Percentiles rank a stretch among this genome's conserved stretches.
phyloP scores from a whole-genome alignment of 495 filamentous ascomycete species.

The Annulohypoxylon nitens region DNA sequence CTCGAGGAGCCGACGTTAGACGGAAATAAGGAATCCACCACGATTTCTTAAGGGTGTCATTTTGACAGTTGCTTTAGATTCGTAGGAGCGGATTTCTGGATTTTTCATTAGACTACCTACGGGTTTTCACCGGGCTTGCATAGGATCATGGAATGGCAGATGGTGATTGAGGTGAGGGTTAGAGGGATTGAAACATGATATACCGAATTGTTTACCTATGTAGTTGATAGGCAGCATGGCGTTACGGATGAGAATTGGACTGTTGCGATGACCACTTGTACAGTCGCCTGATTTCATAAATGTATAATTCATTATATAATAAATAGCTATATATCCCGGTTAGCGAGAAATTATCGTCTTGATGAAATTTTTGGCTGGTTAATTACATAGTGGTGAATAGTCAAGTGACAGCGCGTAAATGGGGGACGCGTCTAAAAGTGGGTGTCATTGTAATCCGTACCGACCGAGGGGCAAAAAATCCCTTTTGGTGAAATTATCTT shows the following conservation, averaged over 20 bases:
- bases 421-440: constrained; percentile 35
- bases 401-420: constrained; percentile 45
- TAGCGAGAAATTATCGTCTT: background rate
- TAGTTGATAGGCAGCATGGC: constrained; percentile 37
- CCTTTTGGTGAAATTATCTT: constrained; percentile 16
- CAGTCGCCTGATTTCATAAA: constrained; percentile 11
- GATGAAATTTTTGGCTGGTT: background rate
- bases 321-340: constrained; percentile 1
- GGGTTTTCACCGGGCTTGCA: constrained; percentile 8
- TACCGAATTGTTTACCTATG: constrained; percentile 6
- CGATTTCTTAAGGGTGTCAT: constrained; percentile 2
- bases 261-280: background rate
- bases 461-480: constrained; percentile 42
- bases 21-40: constrained; percentile 6
- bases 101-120: constrained; percentile 13
- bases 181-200: constrained; percentile 18
- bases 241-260: constrained; percentile 30
- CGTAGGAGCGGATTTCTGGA: background rate
- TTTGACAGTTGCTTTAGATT: background rate
- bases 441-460: constrained; percentile 20
- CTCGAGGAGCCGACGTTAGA: constrained; percentile 19
- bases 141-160: constrained; percentile 7
- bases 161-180: constrained; percentile 11
- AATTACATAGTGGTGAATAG: background rate
- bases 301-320: constrained; percentile 8